Base-by-base conservation (phyloP, 257 asterid genomes). In the Striga asiatica region DNA sequence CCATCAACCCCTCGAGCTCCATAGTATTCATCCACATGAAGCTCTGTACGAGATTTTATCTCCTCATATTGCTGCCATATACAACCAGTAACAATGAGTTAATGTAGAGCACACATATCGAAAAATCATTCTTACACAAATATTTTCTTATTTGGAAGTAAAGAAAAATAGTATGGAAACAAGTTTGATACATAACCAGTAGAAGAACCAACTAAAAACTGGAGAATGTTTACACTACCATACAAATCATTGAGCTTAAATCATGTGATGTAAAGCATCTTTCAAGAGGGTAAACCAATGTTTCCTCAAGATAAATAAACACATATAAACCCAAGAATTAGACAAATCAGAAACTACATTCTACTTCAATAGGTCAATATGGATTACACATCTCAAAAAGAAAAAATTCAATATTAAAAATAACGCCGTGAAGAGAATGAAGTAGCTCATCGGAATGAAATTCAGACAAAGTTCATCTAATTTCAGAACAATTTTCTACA, bases 1-100 rank as follows among this genome's bases (percentile, higher is more conserved):
- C 37, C 73, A 66, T 88, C 95, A 46, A 84, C 74, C 48, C 94
- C 91, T 64, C 62, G 79, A 54, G 85, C 81, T 47, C 97, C 97
- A 60, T 60, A 88, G 70, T 76, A 79, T 61, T 80, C 83, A 53
- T 66, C 86, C 61, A 84, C 97, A 12, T 21, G 49, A 73, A 88
- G 91, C 62, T 69, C 72, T 1, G 94, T 73, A 41, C 56, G 81
- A 8, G 62, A 54, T 65, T 68, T 75, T 63, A 88, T 78, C 65
- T 75, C 94, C 78, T 80, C 71, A 48, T 43, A 78, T 74, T 73
- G 86, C 95, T 88, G 88, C 63, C 64, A 71, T 46, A 10, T 46
- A 45, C 55, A 65, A 69, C 32, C 64, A 53, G 18, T 53, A 61
- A 41, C 28, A 55, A 49, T 14, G 22, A 48, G 46, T 49, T n/a